Base-by-base conservation (phyloP, 306 rosid genomes). In the Clitoria ternatea region DNA sequence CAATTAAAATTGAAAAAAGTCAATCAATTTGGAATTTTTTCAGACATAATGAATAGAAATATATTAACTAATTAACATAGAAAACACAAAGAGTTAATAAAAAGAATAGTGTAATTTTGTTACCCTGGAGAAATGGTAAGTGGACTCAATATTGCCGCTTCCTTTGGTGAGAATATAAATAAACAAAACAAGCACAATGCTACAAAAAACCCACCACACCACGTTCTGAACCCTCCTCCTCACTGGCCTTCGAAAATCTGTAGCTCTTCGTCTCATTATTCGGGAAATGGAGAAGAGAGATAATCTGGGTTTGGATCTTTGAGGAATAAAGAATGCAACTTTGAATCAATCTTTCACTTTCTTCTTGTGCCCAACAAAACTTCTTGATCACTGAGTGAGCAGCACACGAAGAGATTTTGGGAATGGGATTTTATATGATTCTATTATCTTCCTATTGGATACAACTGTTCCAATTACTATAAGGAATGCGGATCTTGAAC, bases 241-340 rank as follows among this genome's bases (percentile, higher is more conserved):
- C 65, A 36, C 86, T 2, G 97, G 88, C 82, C 96, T 67, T 49
- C 96, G 92, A 66, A 83, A 83, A 70, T 89, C 93, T 77, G 65
- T 72, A 4, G 86, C 64, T 57, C 96, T 83, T 79, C 97, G 81
- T 79, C 97, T 89, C 97, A 91, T 91, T 1, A 27, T 54, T 66
- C 62, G 18, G 30, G 65, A n/a, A 68, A 23, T 50, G 7, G 18
- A 39, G 65, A n/a, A 68, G 36, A 68, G 7, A 7, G 52, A 43
- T 80, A 82, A 13, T 13, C 14, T 7, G 42, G 70, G 53, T 42
- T 50, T 72, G 63, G 75, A 73, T 68, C 48, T 52, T 24, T 36
- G 4, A 61, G 36, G 37, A 17, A 48, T 29, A 74, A 53, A 67
- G 33, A 81, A 35, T 24, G 6, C 27, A 69, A 39, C 56, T 49